Percentiles rank a stretch among this genome's conserved stretches.
phyloP scores from a whole-genome alignment of 305 asterid species.

The Galium porrigens region DNA sequence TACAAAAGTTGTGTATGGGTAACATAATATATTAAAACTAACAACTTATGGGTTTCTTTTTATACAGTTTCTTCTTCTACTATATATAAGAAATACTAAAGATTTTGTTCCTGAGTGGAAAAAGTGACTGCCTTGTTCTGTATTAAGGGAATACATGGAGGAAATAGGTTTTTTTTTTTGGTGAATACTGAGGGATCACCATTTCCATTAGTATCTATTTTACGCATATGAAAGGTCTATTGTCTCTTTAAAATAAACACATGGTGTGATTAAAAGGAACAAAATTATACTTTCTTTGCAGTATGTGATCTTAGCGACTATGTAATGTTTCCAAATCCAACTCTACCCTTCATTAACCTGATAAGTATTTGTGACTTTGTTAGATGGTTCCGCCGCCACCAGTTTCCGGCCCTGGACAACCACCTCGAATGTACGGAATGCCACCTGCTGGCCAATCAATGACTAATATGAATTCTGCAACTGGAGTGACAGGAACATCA shows the following conservation, averaged over 20 bases:
- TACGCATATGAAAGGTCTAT: background rate
- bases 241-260: background rate
- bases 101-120: background rate
- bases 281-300: no score
- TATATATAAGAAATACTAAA: background rate
- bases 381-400: slow-evolving; percentile 61
- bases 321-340: background rate
- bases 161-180: background rate
- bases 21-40: no score
- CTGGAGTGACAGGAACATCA: slow-evolving; percentile 47
- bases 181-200: background rate
- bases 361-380: slow-evolving; percentile 19
- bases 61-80: background rate
- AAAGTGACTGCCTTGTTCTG: background rate
- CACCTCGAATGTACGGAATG: slow-evolving; percentile 64
- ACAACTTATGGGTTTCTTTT: no score
- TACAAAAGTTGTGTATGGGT: no score
- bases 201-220: background rate
- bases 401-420: slow-evolving; percentile 52
- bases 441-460: slow-evolving; percentile 65
- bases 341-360: background rate
- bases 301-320: background rate
- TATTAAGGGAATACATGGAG: background rate
- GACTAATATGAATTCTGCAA: slow-evolving; percentile 33
- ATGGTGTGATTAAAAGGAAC: background rate